Base-by-base conservation (phyloP, 441 rosid genomes). In the Croton setiger region DNA sequence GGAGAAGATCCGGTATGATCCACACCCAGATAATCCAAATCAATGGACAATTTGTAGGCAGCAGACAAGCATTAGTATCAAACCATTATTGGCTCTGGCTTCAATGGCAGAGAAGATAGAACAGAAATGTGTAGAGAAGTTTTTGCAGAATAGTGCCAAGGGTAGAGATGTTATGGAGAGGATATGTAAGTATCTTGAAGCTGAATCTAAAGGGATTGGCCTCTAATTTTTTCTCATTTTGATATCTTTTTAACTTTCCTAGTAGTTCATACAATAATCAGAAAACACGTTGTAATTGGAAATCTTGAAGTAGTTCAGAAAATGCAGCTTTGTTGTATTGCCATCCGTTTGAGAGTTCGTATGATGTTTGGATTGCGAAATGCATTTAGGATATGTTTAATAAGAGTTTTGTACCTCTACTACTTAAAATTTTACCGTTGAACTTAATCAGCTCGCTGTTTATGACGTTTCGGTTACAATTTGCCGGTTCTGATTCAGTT, bases 101-200 rank as follows among this genome's bases (percentile, higher is more conserved):
- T 94, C 98, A 48, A 92, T 92, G 97, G 97, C 98, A 0, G 99
- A 94, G 82, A 94, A 90, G 83, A 88, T 94, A 52, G 97, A 94
- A 75, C 98, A 90, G 66, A 76, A 84, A 36, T 94, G 98, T 66
- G 98, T 90, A 0, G 98, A 90, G 69, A 88, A 80, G 77, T 94
- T 94, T 78, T 79, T 87, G 91, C 99, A 92, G 80, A 94, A 94
- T 68, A 92, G 99, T 69, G 81, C 76, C 0, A 94, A 94, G 80
- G 94, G 99, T 36, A 75, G 98, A 74, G 97, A 94, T 74, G 99
- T 92, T 31, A 94, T 94, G 99, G 99, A 94, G 79, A 88, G 90
- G 75, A 94, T 94, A 65, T 94, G 99, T 66, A 90, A 85, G 85
- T 94, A 90, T 83, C 92, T 92, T 59, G 99, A 94, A 80, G 90